These are phyloP conservation scores for Ophioceras dolichostomum DNA, from an alignment of 2,329 filamentous ascomycete species.

Conservation along the genomic window DNA sequence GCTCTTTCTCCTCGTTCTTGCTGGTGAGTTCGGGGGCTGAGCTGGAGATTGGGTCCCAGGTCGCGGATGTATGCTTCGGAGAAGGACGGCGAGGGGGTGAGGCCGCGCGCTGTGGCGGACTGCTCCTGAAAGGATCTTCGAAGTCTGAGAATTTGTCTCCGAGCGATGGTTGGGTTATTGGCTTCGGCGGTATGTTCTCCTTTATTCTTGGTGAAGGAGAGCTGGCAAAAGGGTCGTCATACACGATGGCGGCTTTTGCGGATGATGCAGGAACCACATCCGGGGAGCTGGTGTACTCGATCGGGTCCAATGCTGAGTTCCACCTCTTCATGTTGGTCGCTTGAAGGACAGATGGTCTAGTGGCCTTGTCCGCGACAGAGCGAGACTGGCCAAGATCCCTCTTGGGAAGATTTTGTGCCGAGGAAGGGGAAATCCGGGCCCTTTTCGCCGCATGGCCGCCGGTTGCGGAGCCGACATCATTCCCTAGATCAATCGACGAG, in stretches of 20 bases:
- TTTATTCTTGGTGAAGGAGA: conserved; percentile 2
- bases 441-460: conserved; percentile 17
- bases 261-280: conserved; percentile 3
- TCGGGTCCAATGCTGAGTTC: conserved; percentile 10
- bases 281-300: conserved; percentile 25
- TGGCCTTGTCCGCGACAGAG: conserved; percentile 1
- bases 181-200: conserved; percentile 3
- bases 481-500: conserved; percentile 23
- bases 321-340: conserved; percentile 8
- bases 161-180: too few relatives aligned
- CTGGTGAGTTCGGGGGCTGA: conserved; percentile 28
- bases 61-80: conserved; percentile 13
- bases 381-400: background rate
- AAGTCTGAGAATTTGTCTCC: background rate
- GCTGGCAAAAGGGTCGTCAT: conserved; percentile 13
- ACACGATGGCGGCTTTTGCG: background rate
- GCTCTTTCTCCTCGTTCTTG: conserved; percentile 8
- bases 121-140: conserved; percentile 12
- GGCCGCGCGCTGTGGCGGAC: conserved; percentile 6
- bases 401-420: background rate
- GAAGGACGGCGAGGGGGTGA: conserved; percentile 3
- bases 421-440: conserved; percentile 13
- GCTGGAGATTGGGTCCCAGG: conserved; percentile 41
- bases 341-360: conserved; percentile 2
- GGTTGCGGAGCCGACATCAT: conserved; percentile 10